phyloP scores from a whole-genome alignment of 108 stramenopile species.

The Aureococcus anophagefferens region DNA sequence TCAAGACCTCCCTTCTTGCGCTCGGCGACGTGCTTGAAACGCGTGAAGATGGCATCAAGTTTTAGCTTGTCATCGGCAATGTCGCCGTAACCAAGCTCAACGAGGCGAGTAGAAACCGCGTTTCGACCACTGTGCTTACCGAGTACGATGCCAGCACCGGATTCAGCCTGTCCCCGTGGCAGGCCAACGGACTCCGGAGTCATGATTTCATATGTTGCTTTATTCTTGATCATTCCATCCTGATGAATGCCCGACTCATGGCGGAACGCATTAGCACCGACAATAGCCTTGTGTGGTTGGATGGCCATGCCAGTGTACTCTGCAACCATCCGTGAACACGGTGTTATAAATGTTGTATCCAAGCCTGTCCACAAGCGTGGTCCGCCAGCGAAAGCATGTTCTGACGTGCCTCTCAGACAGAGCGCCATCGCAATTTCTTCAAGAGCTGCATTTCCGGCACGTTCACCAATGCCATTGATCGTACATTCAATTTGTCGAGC shows the following conservation, averaged over 20 bases:
- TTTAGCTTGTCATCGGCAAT: conserved; percentile 59
- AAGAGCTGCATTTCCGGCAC: conserved; percentile 88
- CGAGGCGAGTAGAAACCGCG: conserved; percentile 85
- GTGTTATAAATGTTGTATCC: conserved; percentile 69
- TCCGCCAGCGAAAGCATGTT: conserved; percentile 50
- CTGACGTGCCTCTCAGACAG: conserved; percentile 53
- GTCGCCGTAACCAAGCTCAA: conserved; percentile 69
- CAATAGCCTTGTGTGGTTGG: conserved; percentile 97
- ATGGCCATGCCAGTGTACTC: conserved; percentile 95
- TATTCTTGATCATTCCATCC: conserved; percentile 97
- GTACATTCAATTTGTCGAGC: conserved; percentile 91
- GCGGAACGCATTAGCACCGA: conserved; percentile 94
- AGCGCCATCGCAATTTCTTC: conserved; percentile 92
- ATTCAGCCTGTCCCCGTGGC: conserved; percentile 63
- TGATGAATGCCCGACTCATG: conserved; percentile 97
- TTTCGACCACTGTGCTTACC: conserved; percentile 94
- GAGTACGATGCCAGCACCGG: conserved; percentile 82
- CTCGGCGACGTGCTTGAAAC: conserved; percentile 94
- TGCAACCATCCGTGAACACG: conserved; percentile 79
- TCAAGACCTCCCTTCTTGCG: conserved; percentile 92
- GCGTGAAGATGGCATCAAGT: conserved; percentile 77
- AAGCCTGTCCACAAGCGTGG: conserved; percentile 57
- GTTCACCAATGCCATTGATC: conserved; percentile 96
- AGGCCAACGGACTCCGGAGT: conserved; percentile 93
- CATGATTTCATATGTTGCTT: conserved; percentile 97